Evolutionary conservation across 2,329 filamentous ascomycete genomes (phyloP).

Genomic region (Fusarium verticillioides): DNA sequence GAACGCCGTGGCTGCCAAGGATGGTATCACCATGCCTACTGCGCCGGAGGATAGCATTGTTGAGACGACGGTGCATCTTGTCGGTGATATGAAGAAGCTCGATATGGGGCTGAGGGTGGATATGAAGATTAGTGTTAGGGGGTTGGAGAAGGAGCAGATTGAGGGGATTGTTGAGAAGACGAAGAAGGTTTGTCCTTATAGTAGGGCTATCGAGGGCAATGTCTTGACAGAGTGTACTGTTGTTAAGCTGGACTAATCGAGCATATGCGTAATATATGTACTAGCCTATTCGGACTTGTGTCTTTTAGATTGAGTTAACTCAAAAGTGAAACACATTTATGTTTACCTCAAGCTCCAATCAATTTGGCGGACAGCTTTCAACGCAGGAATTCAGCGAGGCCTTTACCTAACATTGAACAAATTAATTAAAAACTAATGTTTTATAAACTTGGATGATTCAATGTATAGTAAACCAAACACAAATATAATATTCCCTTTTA

Average conservation of each 20-base stretch:
- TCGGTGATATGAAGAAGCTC: constrained; percentile 17
- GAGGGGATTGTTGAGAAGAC: constrained; percentile 12
- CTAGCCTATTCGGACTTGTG: fast-evolving
- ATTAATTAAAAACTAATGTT: no score
- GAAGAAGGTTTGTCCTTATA: constrained; percentile 7
- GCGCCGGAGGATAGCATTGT: constrained; percentile 15
- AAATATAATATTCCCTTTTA: no score
- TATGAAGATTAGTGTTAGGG: constrained; percentile 25
- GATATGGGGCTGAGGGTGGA: constrained; percentile 15
- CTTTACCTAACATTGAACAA: no score
- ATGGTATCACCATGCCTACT: constrained; percentile 10
- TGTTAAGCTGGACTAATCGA: neutral
- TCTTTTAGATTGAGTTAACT: neutral
- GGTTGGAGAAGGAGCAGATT: neutral
- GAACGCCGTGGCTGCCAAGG: constrained; percentile 16
- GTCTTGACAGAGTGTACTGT: constrained; percentile 6
- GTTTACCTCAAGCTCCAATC: no score
- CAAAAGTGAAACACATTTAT: no score
- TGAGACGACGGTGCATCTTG: constrained; percentile 18
- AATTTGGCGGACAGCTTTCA: no score
- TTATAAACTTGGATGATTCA: no score
- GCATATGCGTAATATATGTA: fast-evolving
- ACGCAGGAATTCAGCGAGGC: no score
- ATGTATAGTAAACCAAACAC: no score
- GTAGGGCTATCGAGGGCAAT: neutral